These are phyloP conservation scores for Colletotrichum musicola DNA, from an alignment of 2,329 filamentous ascomycete species.

Conservation along the genomic window DNA sequence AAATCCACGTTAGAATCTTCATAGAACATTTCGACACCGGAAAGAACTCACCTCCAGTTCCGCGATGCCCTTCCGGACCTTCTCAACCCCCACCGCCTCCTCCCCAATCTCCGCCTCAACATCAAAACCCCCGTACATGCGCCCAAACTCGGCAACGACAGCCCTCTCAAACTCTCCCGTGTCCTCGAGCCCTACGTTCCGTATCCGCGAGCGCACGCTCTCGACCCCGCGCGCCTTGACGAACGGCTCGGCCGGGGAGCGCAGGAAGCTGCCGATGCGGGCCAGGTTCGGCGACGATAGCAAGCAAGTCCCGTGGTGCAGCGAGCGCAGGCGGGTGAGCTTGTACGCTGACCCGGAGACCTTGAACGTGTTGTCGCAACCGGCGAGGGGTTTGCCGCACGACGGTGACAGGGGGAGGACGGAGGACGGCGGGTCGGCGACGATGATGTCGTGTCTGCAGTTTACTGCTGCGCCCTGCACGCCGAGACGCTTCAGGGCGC, in stretches of 20 bases:
- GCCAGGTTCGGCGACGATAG: slow-evolving; percentile 81
- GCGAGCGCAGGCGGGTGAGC: slow-evolving; percentile 80
- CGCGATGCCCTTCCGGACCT: slow-evolving; percentile 70
- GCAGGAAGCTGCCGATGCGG: slow-evolving; percentile 76
- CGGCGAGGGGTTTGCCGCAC: slow-evolving; percentile 4
- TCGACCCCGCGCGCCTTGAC: slow-evolving; percentile 89
- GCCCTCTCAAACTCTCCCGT: slow-evolving; percentile 60
- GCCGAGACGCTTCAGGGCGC: slow-evolving; percentile 76
- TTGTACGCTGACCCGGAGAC: slow-evolving; percentile 97
- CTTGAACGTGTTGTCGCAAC: slow-evolving; percentile 69
- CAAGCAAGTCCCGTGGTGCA: slow-evolving; percentile 95
- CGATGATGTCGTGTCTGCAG: slow-evolving; percentile 91
- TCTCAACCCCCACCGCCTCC: slow-evolving; percentile 58
- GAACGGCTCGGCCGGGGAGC: slow-evolving; percentile 81
- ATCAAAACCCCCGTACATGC: slow-evolving; percentile 70
- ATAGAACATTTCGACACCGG: background rate
- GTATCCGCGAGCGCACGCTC: slow-evolving; percentile 87
- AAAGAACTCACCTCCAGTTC: slow-evolving; percentile 68
- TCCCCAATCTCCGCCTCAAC: slow-evolving; percentile 61
- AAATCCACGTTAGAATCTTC: background rate
- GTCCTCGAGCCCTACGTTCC: slow-evolving; percentile 75
- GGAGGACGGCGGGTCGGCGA: slow-evolving; percentile 58
- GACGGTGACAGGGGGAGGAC: background rate
- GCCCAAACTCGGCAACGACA: slow-evolving; percentile 74
- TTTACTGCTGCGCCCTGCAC: slow-evolving; percentile 79